Conservation (phyloP, 2,329 filamentous ascomycete species). For the Paecilomyces sp. region DNA sequence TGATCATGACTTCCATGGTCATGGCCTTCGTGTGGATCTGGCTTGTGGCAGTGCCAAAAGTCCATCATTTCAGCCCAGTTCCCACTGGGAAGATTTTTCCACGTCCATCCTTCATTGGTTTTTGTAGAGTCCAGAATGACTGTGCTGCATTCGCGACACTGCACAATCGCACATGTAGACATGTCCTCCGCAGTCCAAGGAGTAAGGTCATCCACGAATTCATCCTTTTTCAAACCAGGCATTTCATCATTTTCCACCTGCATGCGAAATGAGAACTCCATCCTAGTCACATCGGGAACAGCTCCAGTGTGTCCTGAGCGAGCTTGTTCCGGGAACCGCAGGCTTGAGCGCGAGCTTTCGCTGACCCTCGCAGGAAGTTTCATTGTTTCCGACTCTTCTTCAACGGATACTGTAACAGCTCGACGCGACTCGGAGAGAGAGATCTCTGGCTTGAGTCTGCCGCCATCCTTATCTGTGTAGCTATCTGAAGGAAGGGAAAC, state of each 20-base stretch:
- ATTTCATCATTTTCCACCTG: conserved; percentile 38
- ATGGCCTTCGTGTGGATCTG: conserved; percentile 45
- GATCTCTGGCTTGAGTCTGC: conserved; percentile 12
- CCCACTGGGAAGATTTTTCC: conserved; percentile 92
- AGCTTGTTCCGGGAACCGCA: conserved; percentile 9
- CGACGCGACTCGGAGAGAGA: conserved; percentile 29
- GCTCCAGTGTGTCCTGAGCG: neutral
- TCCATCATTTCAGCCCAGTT: conserved; percentile 99
- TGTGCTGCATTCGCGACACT: conserved; percentile 31
- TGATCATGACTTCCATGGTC: conserved; percentile 30
- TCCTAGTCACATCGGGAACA: conserved; percentile 11
- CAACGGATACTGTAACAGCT: conserved; percentile 28
- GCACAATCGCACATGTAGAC: conserved; percentile 21
- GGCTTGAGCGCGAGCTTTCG: conserved; percentile 16
- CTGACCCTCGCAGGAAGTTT: conserved; percentile 39
- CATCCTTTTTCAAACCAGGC: conserved; percentile 10
- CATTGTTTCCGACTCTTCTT: conserved; percentile 31
- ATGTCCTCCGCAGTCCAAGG: conserved; percentile 34
- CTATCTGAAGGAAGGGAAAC: conserved; percentile 35
- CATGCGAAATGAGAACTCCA: conserved; percentile 49
- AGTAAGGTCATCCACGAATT: conserved; percentile 24
- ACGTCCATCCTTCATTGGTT: conserved; percentile 41
- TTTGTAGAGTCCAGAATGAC: conserved; percentile 17
- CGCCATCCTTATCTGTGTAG: neutral
- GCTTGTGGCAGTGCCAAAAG: conserved; percentile 99